Evolutionary conservation across 2,329 filamentous ascomycete species (phyloP), one percentile per base, ranked within the genome.

Genomic region (Ophiocordyceps sinensis): DNA sequence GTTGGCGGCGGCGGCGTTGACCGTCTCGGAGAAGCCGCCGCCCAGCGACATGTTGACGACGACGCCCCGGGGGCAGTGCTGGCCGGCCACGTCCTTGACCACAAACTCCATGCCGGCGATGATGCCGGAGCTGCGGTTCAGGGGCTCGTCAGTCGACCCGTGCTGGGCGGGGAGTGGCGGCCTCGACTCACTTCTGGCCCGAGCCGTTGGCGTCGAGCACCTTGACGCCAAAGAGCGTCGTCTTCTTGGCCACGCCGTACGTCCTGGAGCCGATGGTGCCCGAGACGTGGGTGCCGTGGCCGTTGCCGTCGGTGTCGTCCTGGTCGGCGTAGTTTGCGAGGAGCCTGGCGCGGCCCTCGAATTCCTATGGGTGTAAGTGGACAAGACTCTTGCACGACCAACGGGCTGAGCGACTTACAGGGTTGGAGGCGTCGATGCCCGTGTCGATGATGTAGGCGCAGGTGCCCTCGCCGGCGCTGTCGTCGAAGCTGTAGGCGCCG

Each of bases 31-130:
- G 47, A 50, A 55, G 43, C 47, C 38, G n/a, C 70, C 71, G 36
- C 71, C 71, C 11, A 76, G 64, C 9, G 67, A 72, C 69, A 75
- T 71, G 59, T 68, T 73, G 49, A 66, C 65, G 31, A 75, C 66
- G 36, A 63, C 54, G 35, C 66, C 65, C 40, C 55, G 61, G 49
- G 59, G 55, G 57, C 65, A 67, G 46, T 41, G 51, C 43, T 60
- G 59, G 14, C 43, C 53, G 39, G 48, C 31, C 17, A 58, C 51
- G 47, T 67, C 62, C 35, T 48, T 43, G 42, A 54, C 51, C 13
- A 66, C 64, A 35, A 54, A 66, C 52, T 67, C 61, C 47, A 67
- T 65, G 46, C 63, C 65, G 19, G 63, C 62, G 40, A 68, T 58
- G 49, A 68, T 60, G 43, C 53, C 60, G 9, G 64, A 63, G 49